A percentile compares a stretch with the other conserved stretches of the same genome.
Evolutionary conservation across 108 stramenopile genomes (phyloP).

Genomic region (Pseudonitzschia delicatissima): DNA sequence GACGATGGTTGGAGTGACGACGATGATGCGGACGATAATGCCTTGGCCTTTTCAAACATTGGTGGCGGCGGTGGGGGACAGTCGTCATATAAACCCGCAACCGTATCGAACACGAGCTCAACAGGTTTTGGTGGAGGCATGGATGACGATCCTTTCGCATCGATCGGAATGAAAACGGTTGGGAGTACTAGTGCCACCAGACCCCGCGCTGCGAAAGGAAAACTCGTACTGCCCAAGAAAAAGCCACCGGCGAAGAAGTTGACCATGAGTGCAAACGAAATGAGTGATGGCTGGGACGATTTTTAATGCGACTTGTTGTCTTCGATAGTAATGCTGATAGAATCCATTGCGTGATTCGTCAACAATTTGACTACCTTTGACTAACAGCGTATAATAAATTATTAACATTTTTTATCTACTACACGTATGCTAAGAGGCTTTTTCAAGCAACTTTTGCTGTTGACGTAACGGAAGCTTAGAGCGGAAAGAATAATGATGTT

Average conservation of each 20-base stretch:
- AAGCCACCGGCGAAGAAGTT: constrained; percentile 34
- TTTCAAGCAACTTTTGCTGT: too few species aligned
- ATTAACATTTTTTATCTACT: too few species aligned
- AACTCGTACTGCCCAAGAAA: constrained; percentile 35
- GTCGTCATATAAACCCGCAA: neutral
- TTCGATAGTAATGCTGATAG: neutral
- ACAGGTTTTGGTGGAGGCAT: constrained; percentile 22
- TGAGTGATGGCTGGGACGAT: constrained; percentile 86
- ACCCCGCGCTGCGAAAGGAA: constrained; percentile 8
- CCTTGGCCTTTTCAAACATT: constrained; percentile 10
- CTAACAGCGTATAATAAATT: too few species aligned
- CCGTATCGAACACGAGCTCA: neutral
- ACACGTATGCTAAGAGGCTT: too few species aligned
- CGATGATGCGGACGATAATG: constrained; percentile 38
- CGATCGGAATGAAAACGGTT: constrained; percentile 12
- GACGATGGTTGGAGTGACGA: constrained; percentile 42
- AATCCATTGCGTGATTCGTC: neutral
- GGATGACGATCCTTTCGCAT: constrained; percentile 29
- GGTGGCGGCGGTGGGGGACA: constrained; percentile 16
- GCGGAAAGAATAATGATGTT: too few species aligned
- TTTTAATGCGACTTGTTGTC: constrained; percentile 43
- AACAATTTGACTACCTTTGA: too few species aligned
- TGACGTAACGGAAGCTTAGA: too few species aligned
- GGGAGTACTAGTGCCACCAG: neutral
- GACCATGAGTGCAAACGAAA: constrained; percentile 35